phyloP scores from a whole-genome alignment of 805 yeast species.

The Candida xiaguanensis region DNA sequence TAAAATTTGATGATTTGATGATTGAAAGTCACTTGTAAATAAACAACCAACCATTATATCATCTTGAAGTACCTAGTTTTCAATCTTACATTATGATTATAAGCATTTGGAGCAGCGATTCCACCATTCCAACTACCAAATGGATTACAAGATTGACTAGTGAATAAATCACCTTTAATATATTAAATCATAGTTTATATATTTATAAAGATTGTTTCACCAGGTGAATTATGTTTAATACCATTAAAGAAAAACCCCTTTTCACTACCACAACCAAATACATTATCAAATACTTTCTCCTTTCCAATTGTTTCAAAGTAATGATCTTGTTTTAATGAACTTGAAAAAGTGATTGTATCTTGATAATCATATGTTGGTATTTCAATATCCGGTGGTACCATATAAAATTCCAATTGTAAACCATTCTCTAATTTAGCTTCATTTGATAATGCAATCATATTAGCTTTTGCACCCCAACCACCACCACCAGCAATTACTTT shows the following conservation, averaged over 20 bases:
- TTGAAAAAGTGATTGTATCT: conserved; percentile 22
- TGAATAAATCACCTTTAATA: conserved; percentile 56
- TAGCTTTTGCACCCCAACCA: conserved; percentile 70
- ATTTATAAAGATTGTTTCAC: conserved; percentile 17
- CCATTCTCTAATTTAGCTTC: conserved; percentile 45
- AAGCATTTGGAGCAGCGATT: conserved; percentile 66
- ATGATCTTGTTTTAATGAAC: conserved; percentile 27
- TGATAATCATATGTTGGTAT: conserved; percentile 11
- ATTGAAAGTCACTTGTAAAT: conserved; percentile 57
- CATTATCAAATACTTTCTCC: conserved; percentile 11
- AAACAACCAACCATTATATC: conserved; percentile 56
- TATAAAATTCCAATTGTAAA: conserved; percentile 44
- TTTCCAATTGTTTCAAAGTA: conserved; percentile 11
- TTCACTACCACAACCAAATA: conserved; percentile 34
- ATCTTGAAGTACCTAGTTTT: no score
- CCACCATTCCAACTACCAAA: conserved; percentile 86
- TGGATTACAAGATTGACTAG: conserved; percentile 71
- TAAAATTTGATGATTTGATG: conserved; percentile 45
- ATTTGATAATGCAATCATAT: conserved; percentile 63
- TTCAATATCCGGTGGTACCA: conserved; percentile 35
- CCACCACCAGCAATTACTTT: conserved; percentile 74
- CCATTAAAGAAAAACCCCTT: conserved; percentile 25
- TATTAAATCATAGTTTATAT: conserved; percentile 23
- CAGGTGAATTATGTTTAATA: conserved; percentile 24
- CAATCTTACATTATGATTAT: no score